phyloP scores from a whole-genome alignment of 345 rosid genomes.

The Citrus medica region DNA sequence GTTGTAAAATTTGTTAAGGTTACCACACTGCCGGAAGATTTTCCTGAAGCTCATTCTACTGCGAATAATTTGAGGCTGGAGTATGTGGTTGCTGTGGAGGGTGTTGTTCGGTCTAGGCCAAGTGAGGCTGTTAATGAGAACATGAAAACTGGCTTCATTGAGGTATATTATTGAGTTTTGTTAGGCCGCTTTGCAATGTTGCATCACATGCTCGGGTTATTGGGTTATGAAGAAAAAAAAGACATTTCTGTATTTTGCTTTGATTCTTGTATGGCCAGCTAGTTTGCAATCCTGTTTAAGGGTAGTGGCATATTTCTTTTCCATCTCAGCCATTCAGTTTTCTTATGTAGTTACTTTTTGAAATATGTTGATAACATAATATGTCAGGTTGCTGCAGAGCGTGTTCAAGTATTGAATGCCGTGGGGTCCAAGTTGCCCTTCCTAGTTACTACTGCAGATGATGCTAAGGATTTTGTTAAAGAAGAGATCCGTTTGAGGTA shows the following conservation, averaged over 20 bases:
- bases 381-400: not conserved
- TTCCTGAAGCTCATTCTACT: slow-evolving; percentile 74
- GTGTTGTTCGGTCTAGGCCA: slow-evolving; percentile 71
- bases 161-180: slow-evolving; percentile 37
- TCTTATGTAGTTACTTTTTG: not conserved
- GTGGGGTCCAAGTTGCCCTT: slow-evolving; percentile 87
- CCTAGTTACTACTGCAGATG: slow-evolving; percentile 75
- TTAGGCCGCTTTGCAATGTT: slow-evolving; percentile 10
- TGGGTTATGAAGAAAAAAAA: no score
- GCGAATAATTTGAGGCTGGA: slow-evolving; percentile 75
- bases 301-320: no score
- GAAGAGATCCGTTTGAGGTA: slow-evolving; percentile 95
- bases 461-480: slow-evolving; percentile 66
- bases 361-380: not conserved
- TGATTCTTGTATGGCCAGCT: no score
- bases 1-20: slow-evolving; percentile 32
- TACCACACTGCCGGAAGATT: slow-evolving; percentile 74
- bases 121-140: slow-evolving; percentile 73
- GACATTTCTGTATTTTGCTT: no score
- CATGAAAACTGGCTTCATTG: slow-evolving; percentile 78
- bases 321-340: no score
- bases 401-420: slow-evolving; percentile 40
- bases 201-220: no score
- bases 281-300: no score
- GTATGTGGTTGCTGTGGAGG: slow-evolving; percentile 78